Evolutionary conservation across 2,329 filamentous ascomycete genomes (phyloP), one percentile per base, ranked within the genome.

Genomic region (Decorospora gaudefroyi): DNA sequence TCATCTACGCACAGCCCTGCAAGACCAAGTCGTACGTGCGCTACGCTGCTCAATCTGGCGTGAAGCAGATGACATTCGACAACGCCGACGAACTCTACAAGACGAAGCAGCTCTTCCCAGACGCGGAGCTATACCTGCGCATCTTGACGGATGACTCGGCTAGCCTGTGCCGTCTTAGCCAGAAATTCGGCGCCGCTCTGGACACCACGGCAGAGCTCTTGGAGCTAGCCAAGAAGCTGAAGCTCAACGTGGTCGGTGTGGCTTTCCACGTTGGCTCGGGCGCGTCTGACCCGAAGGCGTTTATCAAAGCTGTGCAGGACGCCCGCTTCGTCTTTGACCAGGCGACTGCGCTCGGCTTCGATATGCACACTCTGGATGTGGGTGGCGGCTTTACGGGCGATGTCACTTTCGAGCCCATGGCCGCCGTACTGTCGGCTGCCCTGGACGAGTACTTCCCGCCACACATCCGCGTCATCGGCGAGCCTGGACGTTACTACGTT

Each of bases 21-120:
- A 99, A 99, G 84, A 99, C 93, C 65, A 95, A 93, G 77, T 96
- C 92, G 33, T 97, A 96, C 72, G 81, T 99, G 52, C 90, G 91
- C 67, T 95, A 91, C 67, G 93, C 95, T 55, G 84, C 87, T 65
- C 81, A 84, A 68, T 79, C 85, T 57, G 87, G 87, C 59, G 93
- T 99, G 69, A 92, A 88, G 76, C 89, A 96, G 79, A 97, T 99
- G 92, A 99, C 93, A 2, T 97, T 99, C 69, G 93, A 99, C 81
- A 99, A 99, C 64, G 84, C 87, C 69, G 93, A 99, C 71, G 93
- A 99, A 79, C 82, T 99, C 38, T 90, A 92, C 82, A 99, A 99
- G 81, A 92, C 95, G 72, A 93, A 95, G 73, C 87, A 90, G 72
- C 82, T 93, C 61, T 96, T 82, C 67, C 92, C 93, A 2, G 84